Conservation (phyloP, 2,329 filamentous ascomycete species). For the Monilinia aucupariae region DNA sequence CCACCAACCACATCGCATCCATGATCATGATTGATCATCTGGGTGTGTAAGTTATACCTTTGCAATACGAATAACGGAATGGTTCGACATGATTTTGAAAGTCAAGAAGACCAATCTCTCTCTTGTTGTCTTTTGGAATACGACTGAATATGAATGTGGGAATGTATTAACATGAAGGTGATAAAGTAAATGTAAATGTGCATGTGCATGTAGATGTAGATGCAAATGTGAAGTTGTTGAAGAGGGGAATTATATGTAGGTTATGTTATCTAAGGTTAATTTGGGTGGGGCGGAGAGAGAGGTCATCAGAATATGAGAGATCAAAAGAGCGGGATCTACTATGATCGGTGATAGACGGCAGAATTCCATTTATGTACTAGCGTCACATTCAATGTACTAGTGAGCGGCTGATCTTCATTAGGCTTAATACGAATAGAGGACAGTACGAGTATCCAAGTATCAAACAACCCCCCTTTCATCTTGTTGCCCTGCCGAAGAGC, state of each 20-base stretch:
- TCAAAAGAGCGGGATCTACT: not conserved
- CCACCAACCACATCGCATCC: not conserved
- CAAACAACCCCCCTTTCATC: no score
- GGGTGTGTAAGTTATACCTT: constrained; percentile 48
- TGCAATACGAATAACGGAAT: constrained; percentile 82
- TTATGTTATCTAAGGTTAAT: not conserved
- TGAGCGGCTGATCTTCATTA: not conserved
- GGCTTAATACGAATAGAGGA: no score
- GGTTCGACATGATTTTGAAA: constrained; percentile 59
- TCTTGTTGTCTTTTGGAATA: not conserved
- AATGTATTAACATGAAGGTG: no score
- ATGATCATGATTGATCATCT: not conserved
- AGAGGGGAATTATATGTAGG: not conserved
- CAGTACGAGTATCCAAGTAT: no score
- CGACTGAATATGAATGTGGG: not conserved
- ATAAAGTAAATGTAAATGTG: no score
- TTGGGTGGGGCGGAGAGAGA: no score
- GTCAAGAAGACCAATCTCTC: not conserved
- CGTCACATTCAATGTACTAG: no score
- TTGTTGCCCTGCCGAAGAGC: no score
- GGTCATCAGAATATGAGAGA: no score
- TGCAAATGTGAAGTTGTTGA: not conserved
- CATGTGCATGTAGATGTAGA: no score
- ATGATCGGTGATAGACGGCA: not conserved
- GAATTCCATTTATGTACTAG: not conserved